Conservation (phyloP, 2,329 filamentous ascomycete species). For the Colletotrichum endophyticum region DNA sequence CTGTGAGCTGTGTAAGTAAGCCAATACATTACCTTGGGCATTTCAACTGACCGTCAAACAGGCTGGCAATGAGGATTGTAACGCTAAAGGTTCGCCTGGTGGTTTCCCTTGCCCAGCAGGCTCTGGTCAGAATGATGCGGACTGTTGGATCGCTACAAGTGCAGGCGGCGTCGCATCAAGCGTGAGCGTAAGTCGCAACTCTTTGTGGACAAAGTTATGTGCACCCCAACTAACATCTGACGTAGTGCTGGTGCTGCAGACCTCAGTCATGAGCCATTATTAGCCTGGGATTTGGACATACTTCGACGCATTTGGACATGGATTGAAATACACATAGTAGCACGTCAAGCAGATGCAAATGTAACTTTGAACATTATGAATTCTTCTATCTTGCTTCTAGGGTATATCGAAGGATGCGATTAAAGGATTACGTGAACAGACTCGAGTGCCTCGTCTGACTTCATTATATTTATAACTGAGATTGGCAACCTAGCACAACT, state of each 20-base stretch:
- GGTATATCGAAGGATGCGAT: constrained; percentile 5
- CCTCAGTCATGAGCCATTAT: not conserved
- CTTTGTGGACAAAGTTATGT: not conserved
- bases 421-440: not conserved
- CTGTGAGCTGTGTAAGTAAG: not conserved
- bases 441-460: not conserved
- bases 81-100: not conserved
- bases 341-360: not conserved
- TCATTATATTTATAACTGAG: not conserved
- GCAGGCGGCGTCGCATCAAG: not conserved
- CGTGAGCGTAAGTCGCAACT: not conserved
- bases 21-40: not conserved
- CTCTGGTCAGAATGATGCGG: not conserved
- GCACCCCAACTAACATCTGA: not conserved
- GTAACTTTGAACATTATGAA: not conserved
- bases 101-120: not conserved
- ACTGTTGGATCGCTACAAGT: not conserved
- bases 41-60: fast-evolving
- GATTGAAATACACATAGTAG: not conserved
- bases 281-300: not conserved
- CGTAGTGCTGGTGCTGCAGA: not conserved
- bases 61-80: not conserved
- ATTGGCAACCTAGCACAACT: not conserved
- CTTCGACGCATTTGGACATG: fast-evolving
- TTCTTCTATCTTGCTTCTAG: not conserved